Conservation (phyloP, 2,329 filamentous ascomycete species). For the Polytolypa hystricis region DNA sequence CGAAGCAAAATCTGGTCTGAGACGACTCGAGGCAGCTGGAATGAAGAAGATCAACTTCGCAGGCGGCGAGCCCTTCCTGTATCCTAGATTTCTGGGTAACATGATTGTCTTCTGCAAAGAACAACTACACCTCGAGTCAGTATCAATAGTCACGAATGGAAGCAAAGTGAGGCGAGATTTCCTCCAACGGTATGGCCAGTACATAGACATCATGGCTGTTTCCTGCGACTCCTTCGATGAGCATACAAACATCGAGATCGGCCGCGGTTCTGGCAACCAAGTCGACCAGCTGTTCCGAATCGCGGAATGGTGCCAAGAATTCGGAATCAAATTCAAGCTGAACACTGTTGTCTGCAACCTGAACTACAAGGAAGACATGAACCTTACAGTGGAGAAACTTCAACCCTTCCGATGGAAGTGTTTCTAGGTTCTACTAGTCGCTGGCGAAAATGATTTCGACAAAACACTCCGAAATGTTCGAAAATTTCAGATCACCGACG, state of each 20-base stretch:
- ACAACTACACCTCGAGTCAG: slow-evolving; percentile 38
- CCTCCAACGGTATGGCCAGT: slow-evolving; percentile 31
- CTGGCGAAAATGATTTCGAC: slow-evolving; percentile 41
- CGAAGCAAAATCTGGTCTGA: slow-evolving; percentile 36
- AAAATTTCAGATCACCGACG: slow-evolving; percentile 37
- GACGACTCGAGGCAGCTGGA: slow-evolving; percentile 38
- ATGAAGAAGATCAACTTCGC: slow-evolving; percentile 48
- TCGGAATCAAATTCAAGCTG: slow-evolving; percentile 45
- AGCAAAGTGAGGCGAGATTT: slow-evolving; percentile 36
- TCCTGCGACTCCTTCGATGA: slow-evolving; percentile 46
- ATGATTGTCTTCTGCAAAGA: slow-evolving; percentile 40
- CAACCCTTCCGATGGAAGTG: slow-evolving; percentile 45
- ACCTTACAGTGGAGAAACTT: slow-evolving; percentile 26
- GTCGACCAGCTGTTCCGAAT: slow-evolving; percentile 36
- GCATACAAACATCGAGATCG: slow-evolving; percentile 41
- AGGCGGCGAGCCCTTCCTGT: slow-evolving; percentile 45
- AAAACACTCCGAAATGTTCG: slow-evolving; percentile 32
- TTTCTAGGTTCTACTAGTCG: slow-evolving; percentile 45
- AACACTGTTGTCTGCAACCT: slow-evolving; percentile 44
- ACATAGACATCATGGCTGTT: slow-evolving; percentile 45
- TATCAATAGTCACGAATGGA: slow-evolving; percentile 46
- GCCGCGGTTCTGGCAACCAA: slow-evolving; percentile 40
- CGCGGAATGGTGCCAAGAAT: slow-evolving; percentile 35
- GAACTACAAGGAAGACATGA: slow-evolving; percentile 44
- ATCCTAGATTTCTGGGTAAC: slow-evolving; percentile 33